These are phyloP conservation scores for Ganoderma sinense DNA, from an alignment of 1,284 basidiomycete species.

Conservation along the genomic window DNA sequence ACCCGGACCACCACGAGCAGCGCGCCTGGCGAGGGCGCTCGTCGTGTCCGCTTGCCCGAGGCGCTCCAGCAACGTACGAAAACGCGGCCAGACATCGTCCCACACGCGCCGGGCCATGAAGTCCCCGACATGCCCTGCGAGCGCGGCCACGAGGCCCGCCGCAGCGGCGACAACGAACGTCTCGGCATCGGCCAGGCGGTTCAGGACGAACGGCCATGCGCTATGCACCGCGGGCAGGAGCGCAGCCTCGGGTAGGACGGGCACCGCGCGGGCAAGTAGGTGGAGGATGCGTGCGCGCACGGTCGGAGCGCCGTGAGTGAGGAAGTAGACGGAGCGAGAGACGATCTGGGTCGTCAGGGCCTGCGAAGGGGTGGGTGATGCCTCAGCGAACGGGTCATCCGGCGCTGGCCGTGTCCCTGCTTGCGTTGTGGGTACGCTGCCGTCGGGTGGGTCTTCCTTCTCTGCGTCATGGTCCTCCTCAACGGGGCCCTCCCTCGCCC, in stretches of 20 bases:
- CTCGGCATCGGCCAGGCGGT: conserved; percentile 77
- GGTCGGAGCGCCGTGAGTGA: conserved; percentile 86
- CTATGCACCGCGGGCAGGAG: conserved; percentile 85
- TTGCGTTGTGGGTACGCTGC: conserved; percentile 22
- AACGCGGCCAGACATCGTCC: conserved; percentile 91
- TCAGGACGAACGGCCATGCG: conserved; percentile 90
- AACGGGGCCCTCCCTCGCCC: conserved; percentile 4
- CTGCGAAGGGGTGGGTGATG: conserved; percentile 74
- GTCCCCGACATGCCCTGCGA: conserved; percentile 74
- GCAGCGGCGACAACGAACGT: conserved; percentile 82
- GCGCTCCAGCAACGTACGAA: conserved; percentile 63
- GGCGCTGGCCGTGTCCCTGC: conserved; percentile 20
- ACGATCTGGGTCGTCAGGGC: conserved; percentile 84
- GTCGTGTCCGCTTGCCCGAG: conserved; percentile 67
- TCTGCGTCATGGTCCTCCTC: conserved; percentile 21
- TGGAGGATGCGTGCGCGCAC: conserved; percentile 84
- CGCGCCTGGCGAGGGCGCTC: conserved; percentile 70
- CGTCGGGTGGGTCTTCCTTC: conserved; percentile 35
- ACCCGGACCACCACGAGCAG: conserved; percentile 39
- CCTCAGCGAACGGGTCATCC: conserved; percentile 41
- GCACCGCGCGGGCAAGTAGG: conserved; percentile 75
- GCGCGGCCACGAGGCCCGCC: conserved; percentile 70
- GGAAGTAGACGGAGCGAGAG: conserved; percentile 85
- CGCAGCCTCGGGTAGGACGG: conserved; percentile 78
- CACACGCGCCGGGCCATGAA: conserved; percentile 87